A percentile compares a stretch with the other conserved stretches of the same genome.
Evolutionary conservation across 1,284 basidiomycete genomes (phyloP).

Genomic region (Fereydounia khargensis): DNA sequence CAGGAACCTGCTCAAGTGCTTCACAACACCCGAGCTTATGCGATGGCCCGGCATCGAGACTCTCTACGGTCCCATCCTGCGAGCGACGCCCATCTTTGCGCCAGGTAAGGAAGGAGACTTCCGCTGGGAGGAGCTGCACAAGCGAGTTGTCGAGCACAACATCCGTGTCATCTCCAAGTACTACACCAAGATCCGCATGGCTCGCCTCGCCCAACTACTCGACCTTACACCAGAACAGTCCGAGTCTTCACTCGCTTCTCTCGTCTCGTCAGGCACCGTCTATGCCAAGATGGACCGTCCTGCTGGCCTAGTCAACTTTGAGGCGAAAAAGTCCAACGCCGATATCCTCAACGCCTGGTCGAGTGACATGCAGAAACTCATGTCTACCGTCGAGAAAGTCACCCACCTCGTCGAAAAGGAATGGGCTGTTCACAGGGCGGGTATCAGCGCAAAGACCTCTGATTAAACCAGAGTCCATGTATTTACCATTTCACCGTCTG

Average conservation of each 20-base stretch:
- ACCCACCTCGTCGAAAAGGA: constrained; percentile 54
- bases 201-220: constrained; percentile 79
- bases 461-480: too few species aligned
- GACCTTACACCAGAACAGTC: constrained; percentile 79
- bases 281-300: constrained; percentile 94
- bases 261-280: constrained; percentile 86
- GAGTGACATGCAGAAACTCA: constrained; percentile 84
- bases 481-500: too few species aligned
- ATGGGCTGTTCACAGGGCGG: constrained; percentile 52
- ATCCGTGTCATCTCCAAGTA: constrained; percentile 91
- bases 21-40: constrained; percentile 93
- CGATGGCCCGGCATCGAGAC: constrained; percentile 94
- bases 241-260: constrained; percentile 79
- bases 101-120: constrained; percentile 63
- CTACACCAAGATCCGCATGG: constrained; percentile 87
- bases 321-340: constrained; percentile 35
- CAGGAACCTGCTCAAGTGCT: constrained; percentile 93
- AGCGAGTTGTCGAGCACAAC: constrained; percentile 95
- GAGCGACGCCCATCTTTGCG: constrained; percentile 77
- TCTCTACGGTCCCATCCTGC: constrained; percentile 81
- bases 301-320: constrained; percentile 79
- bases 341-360: constrained; percentile 89
- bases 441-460: constrained; percentile 11
- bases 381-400: constrained; percentile 55
- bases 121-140: constrained; percentile 93